A percentile compares a stretch with the other conserved stretches of the same genome.
Evolutionary conservation across 2,329 filamentous ascomycete species (phyloP).

Genomic region (Pseudogymnoascus verrucosus): DNA sequence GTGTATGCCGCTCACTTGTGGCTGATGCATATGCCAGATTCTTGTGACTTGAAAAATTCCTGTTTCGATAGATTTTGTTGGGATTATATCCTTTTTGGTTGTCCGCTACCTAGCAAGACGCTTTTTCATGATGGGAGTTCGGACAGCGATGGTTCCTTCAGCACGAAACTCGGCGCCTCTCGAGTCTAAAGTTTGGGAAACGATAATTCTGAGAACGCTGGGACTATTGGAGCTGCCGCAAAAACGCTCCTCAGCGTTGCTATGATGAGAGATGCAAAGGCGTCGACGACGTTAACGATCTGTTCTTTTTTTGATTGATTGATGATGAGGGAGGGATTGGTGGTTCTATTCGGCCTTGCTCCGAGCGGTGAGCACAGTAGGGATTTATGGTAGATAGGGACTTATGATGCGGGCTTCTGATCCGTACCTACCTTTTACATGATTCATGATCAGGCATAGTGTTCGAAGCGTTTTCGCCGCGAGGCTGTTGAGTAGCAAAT

Average conservation of each 20-base stretch:
- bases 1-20: constrained; percentile 1
- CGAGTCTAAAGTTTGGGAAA: neutral
- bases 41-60: constrained; percentile 6
- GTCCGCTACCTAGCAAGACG: neutral
- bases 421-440: constrained; percentile 8
- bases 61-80: constrained; percentile 9
- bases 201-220: constrained; percentile 6
- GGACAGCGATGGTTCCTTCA: constrained; percentile 2
- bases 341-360: constrained; percentile 2
- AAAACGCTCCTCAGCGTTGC: neutral
- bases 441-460: constrained; percentile 8
- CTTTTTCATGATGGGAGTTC: constrained; percentile 1
- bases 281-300: constrained; percentile 6
- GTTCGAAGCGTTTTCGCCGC: constrained; percentile 1
- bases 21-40: constrained; percentile 1
- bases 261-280: constrained; percentile 8
- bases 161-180: constrained; percentile 1
- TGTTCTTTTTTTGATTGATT: constrained; percentile 9
- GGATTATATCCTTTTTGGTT: neutral
- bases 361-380: neutral
- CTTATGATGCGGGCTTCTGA: constrained; percentile 2
- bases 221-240: constrained; percentile 1
- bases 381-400: constrained; percentile 7
- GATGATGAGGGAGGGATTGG: constrained; percentile 1
- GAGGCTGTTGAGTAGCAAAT: constrained; percentile 6